Evolutionary conservation across 257 asterid species (phyloP).

Genomic region (Ocimum tenuiflorum): DNA sequence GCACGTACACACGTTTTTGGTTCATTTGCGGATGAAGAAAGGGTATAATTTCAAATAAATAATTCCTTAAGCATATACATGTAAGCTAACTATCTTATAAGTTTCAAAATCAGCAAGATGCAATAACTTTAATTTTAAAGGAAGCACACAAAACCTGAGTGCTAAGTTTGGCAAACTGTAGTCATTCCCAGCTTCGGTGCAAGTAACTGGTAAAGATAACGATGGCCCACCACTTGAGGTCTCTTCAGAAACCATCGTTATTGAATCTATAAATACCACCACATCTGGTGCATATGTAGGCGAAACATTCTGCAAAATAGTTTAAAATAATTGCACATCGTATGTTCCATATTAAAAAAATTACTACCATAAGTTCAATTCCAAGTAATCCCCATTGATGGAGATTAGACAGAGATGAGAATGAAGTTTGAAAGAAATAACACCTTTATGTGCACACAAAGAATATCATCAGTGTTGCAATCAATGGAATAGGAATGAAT

Average conservation of each 20-base stretch:
- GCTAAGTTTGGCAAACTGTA: conserved; percentile 74
- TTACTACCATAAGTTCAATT: not conserved
- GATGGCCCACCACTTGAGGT: conserved; percentile 68
- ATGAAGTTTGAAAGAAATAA: conserved; percentile 14
- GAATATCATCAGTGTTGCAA: conserved; percentile 83
- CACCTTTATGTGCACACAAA: conserved; percentile 84
- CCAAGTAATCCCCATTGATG: not conserved
- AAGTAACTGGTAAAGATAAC: conserved; percentile 55
- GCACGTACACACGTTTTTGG: not conserved
- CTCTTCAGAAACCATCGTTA: conserved; percentile 74
- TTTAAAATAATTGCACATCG: conserved; percentile 8
- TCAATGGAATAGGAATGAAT: conserved; percentile 63
- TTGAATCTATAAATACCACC: conserved; percentile 72
- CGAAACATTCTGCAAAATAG: conserved; percentile 66
- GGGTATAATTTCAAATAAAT: not conserved
- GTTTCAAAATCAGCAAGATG: not conserved
- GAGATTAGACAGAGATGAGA: not conserved
- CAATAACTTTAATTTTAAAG: not conserved
- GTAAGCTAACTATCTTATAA: not conserved
- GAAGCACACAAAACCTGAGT: conserved; percentile 50
- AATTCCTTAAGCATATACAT: not conserved
- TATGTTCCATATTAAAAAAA: not conserved
- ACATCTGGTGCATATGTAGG: conserved; percentile 66
- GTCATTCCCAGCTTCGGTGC: conserved; percentile 80
- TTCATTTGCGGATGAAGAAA: not conserved